A percentile compares a stretch with the other conserved stretches of the same genome.
phyloP scores from a whole-genome alignment of 352 stramenopile species.

The Thraustochytrium striatum region DNA sequence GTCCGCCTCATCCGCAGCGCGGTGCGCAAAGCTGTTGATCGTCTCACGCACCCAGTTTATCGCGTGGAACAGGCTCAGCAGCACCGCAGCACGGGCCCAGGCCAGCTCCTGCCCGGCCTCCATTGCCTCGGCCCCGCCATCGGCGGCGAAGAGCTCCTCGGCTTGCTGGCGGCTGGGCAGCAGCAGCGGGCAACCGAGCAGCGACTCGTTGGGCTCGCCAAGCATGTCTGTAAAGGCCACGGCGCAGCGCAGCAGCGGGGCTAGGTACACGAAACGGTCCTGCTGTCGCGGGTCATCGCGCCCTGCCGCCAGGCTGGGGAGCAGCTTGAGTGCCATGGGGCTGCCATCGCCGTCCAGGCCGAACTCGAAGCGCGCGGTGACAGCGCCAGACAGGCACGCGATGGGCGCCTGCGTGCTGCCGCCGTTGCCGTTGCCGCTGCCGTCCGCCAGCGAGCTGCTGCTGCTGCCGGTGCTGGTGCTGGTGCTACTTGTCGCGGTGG shows the following conservation, averaged over 20 bases:
- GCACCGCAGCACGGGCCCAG: not conserved
- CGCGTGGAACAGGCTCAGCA: conserved; percentile 13
- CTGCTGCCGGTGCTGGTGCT: no score
- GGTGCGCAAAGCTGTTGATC: conserved; percentile 3
- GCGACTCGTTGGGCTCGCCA: not conserved
- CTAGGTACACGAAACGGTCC: conserved; percentile 12
- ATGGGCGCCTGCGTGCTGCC: no score
- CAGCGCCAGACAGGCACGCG: no score
- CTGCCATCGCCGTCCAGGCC: conserved; percentile 4
- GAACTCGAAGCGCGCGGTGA: not conserved
- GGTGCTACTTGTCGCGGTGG: no score
- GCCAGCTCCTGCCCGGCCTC: not conserved
- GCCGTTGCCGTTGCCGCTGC: no score
- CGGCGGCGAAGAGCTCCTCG: not conserved
- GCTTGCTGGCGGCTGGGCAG: not conserved
- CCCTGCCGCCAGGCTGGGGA: conserved; percentile 19
- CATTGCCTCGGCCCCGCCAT: not conserved
- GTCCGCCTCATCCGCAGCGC: not conserved
- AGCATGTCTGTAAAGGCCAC: not conserved
- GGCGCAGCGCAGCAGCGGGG: conserved; percentile 9
- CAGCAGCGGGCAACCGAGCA: conserved; percentile 15
- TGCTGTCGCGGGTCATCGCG: not conserved
- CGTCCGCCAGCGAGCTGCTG: no score
- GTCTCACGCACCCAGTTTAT: conserved; percentile 35
- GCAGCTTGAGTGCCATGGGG: not conserved